Percentiles rank a stretch among this genome's conserved stretches.
Conservation (phyloP, 768 basidiomycete species). For the Agaricus blazei region DNA sequence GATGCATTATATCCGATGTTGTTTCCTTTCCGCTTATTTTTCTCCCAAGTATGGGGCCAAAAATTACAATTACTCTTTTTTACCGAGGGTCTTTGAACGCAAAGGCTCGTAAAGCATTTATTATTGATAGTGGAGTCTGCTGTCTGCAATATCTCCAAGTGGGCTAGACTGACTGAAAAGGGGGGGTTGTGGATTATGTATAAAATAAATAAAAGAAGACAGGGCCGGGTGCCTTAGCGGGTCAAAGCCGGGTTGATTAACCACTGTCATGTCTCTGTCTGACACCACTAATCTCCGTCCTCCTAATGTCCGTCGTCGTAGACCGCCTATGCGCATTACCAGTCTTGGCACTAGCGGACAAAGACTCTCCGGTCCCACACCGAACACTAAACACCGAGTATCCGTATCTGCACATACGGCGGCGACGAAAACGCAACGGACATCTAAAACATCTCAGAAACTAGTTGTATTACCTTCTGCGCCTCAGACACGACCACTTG, state of each 20-base stretch:
- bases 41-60: background rate
- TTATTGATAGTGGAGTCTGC: background rate
- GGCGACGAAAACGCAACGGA: constrained; percentile 58
- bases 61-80: background rate
- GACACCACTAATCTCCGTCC: background rate
- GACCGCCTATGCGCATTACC: constrained; percentile 2
- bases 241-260: background rate
- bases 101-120: too few species aligned
- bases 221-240: too few species aligned
- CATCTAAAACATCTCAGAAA: constrained; percentile 88
- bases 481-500: constrained; percentile 76
- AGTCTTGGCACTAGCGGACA: constrained; percentile 5
- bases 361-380: background rate
- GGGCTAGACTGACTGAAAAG: background rate
- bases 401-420: constrained; percentile 8
- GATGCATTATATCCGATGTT: background rate
- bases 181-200: too few species aligned
- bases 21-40: background rate
- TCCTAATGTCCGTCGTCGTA: background rate
- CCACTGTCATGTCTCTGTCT: background rate
- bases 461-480: constrained; percentile 88
- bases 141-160: too few species aligned
- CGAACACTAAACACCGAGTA: background rate
- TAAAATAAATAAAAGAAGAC: too few species aligned
- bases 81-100: too few species aligned